phyloP scores from a whole-genome alignment of 2,329 filamentous ascomycete genomes.

The Ceratocystis cacaofunesta region DNA sequence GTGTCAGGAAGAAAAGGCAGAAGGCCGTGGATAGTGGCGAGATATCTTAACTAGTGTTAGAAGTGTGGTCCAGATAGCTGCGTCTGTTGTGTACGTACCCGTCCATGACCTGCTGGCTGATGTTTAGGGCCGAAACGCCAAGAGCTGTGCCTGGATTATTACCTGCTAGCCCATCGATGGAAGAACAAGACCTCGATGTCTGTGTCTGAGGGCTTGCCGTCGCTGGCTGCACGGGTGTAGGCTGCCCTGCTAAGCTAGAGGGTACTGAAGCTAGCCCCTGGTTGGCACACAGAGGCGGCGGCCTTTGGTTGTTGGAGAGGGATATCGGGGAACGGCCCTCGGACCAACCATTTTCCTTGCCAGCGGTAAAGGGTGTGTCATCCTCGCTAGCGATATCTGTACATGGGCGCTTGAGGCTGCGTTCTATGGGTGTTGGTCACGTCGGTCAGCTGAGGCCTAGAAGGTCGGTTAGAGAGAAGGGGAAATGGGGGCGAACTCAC shows the following conservation, averaged over 20 bases:
- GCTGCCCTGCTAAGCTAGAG: background rate
- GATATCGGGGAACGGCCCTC: background rate
- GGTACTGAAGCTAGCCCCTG: background rate
- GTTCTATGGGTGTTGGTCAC: slow-evolving; percentile 1
- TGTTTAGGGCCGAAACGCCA: background rate
- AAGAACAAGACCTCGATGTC: background rate
- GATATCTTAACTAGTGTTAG: slow-evolving; percentile 18
- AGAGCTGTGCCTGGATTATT: background rate
- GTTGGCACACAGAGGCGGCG: background rate
- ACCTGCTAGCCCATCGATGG: background rate
- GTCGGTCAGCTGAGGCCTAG: background rate
- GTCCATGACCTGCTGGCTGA: slow-evolving; percentile 3
- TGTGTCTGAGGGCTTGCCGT: background rate
- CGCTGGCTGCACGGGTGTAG: background rate
- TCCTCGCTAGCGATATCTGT: slow-evolving; percentile 32
- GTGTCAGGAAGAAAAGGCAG: slow-evolving; percentile 50
- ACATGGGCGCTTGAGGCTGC: slow-evolving; percentile 31
- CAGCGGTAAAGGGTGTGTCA: background rate
- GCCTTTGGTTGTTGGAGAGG: background rate
- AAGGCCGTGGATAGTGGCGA: slow-evolving; percentile 48
- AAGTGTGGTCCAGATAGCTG: too few species aligned
- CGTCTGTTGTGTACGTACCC: slow-evolving; percentile 33
- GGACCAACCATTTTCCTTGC: background rate
- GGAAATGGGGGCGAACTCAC: background rate
- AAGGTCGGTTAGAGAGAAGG: too few species aligned